Percentiles rank a stretch among this genome's conserved stretches.
Conservation (phyloP, 202 grass and related monocot genomes). For the Hordeum pubiflorum region DNA sequence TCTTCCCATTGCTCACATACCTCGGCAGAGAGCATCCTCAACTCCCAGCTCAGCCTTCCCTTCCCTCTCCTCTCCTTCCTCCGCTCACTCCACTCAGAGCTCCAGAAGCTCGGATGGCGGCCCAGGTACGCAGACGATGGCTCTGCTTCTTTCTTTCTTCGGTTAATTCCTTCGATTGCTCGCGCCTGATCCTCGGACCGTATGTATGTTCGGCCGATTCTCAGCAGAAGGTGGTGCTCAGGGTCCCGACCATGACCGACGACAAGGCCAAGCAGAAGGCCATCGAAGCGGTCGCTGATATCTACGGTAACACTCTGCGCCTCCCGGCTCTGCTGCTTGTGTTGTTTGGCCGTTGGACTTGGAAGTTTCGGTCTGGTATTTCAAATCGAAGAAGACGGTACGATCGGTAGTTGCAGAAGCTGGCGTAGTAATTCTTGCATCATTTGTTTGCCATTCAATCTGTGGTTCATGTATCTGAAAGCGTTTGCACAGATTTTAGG, state of each 20-base stretch:
- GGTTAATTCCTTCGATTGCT: not conserved
- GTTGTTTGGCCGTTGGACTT: not conserved
- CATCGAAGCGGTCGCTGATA: slow-evolving; percentile 68
- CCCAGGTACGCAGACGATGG: slow-evolving; percentile 36
- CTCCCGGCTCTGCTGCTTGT: not conserved
- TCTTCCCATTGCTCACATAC: slow-evolving; percentile 26
- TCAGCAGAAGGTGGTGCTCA: slow-evolving; percentile 67
- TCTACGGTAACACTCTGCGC: slow-evolving; percentile 45
- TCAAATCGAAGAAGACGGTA: not conserved
- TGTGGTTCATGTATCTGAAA: not conserved
- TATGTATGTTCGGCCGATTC: not conserved
- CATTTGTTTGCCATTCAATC: not conserved
- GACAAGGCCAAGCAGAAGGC: slow-evolving; percentile 86
- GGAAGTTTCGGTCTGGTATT: not conserved
- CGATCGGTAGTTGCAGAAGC: not conserved
- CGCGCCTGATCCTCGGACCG: not conserved
- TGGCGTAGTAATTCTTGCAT: not conserved
- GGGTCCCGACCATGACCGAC: slow-evolving; percentile 71
- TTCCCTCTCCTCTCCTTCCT: not conserved
- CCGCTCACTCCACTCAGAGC: not conserved
- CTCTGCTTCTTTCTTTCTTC: not conserved
- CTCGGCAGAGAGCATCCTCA: slow-evolving; percentile 20
- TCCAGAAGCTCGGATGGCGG: slow-evolving; percentile 15
- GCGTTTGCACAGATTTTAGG: not conserved
- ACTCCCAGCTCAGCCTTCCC: not conserved